Percentiles rank a stretch among this genome's conserved stretches.
phyloP scores from a whole-genome alignment of 1,284 basidiomycete genomes.

The Malassezia psittaci region DNA sequence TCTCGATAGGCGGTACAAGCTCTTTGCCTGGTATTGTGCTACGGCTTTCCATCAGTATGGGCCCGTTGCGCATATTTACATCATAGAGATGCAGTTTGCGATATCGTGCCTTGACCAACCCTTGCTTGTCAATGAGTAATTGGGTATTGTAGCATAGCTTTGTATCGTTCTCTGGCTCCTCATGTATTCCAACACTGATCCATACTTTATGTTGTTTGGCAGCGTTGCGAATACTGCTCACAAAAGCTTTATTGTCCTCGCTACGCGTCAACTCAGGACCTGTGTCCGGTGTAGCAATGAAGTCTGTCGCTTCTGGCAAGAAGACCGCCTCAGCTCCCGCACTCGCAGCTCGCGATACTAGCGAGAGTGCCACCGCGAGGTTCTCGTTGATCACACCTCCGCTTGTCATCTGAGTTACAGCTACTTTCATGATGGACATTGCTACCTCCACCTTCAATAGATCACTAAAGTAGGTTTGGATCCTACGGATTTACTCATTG shows the following conservation, averaged over 20 bases:
- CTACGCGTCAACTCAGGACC: slow-evolving; percentile 37
- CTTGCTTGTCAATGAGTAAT: slow-evolving; percentile 50
- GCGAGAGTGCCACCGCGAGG: slow-evolving; percentile 17
- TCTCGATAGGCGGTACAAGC: slow-evolving; percentile 43
- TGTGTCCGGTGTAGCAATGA: slow-evolving; percentile 49
- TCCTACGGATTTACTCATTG: slow-evolving; percentile 11
- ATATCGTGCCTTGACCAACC: slow-evolving; percentile 48
- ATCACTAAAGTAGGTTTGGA: slow-evolving; percentile 1
- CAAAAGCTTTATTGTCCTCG: slow-evolving; percentile 36
- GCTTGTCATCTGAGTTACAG: slow-evolving; percentile 38
- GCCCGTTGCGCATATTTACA: slow-evolving; percentile 49
- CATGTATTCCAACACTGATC: slow-evolving; percentile 52
- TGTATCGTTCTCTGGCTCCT: slow-evolving; percentile 43
- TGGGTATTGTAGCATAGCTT: slow-evolving; percentile 51
- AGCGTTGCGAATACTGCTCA: slow-evolving; percentile 43
- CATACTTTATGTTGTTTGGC: slow-evolving; percentile 49
- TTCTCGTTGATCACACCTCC: slow-evolving; percentile 36
- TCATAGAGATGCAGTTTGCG: slow-evolving; percentile 54
- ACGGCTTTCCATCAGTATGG: slow-evolving; percentile 39
- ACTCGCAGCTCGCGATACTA: slow-evolving; percentile 48
- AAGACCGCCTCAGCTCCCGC: slow-evolving; percentile 23
- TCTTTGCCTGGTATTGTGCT: slow-evolving; percentile 48
- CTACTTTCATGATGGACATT: slow-evolving; percentile 30
- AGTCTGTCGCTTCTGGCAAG: slow-evolving; percentile 49
- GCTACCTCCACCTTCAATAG: not conserved